These are phyloP conservation scores for Phlyctochytrium arcticum DNA, from an alignment of 192 early-diverging fungal genomes.

Conservation along the genomic window DNA sequence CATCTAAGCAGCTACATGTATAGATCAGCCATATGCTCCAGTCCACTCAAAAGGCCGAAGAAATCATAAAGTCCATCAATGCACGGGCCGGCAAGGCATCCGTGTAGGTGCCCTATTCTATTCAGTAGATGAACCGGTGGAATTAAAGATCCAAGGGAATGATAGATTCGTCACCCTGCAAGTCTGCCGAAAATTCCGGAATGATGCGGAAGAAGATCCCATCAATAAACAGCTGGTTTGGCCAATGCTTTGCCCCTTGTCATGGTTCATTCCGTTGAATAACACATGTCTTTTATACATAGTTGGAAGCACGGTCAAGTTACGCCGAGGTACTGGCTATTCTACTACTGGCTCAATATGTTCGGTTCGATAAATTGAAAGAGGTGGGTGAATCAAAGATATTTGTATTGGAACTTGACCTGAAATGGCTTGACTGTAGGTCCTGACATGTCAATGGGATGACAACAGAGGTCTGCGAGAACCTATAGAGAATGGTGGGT, in stretches of 20 bases:
- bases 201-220: slow-evolving; percentile 2
- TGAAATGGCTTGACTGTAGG: background rate
- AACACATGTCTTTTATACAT: background rate
- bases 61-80: background rate
- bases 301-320: slow-evolving; percentile 13
- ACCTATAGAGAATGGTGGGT: slow-evolving; percentile 10
- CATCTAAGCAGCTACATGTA: background rate
- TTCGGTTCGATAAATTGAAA: slow-evolving; percentile 2
- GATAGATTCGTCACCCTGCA: slow-evolving; percentile 2
- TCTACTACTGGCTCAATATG: slow-evolving; percentile 12
- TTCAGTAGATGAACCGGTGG: background rate
- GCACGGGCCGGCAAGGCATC: background rate
- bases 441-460: slow-evolving; percentile 14
- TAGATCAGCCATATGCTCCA: background rate
- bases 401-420: background rate
- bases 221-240: slow-evolving; percentile 15
- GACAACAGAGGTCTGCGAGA: background rate
- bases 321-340: slow-evolving; percentile 21
- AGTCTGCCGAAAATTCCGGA: slow-evolving; percentile 12
- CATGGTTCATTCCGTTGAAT: background rate
- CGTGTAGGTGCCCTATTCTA: background rate
- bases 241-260: background rate
- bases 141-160: background rate
- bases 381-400: slow-evolving; percentile 4
- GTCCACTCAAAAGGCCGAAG: background rate